Evolutionary conservation across 352 stramenopile species (phyloP).

Genomic region (Phytophthora nicotianae): DNA sequence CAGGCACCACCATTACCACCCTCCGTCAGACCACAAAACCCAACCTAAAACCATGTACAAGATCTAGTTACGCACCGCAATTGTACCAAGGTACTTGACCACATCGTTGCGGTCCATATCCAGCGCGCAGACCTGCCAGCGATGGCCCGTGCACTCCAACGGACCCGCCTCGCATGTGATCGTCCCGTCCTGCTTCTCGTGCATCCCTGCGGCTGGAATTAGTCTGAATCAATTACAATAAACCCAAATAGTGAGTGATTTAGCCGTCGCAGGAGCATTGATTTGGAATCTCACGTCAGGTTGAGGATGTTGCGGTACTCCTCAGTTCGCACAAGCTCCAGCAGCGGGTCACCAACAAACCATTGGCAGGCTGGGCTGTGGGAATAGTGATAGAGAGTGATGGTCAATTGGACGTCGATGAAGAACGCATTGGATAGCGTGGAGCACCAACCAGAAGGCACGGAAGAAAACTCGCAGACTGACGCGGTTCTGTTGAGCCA

Average conservation of each 20-base stretch:
- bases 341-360: conserved; percentile 73
- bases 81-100: conserved; percentile 73
- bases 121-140: conserved; percentile 73
- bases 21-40: not conserved
- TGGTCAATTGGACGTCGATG: conserved; percentile 5
- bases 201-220: conserved; percentile 75
- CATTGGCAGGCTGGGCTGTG: conserved; percentile 79
- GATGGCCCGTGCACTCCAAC: conserved; percentile 78
- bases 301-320: conserved; percentile 77
- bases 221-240: conserved; percentile 41
- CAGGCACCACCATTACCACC: not conserved
- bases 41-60: not conserved
- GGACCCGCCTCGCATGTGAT: conserved; percentile 68
- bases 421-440: not conserved
- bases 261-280: not conserved
- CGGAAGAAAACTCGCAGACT: conserved; percentile 73
- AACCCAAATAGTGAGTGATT: conserved; percentile 5
- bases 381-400: conserved; percentile 1
- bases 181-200: conserved; percentile 52
- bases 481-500: conserved; percentile 52
- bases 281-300: conserved; percentile 45
- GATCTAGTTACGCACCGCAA: conserved; percentile 60
- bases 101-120: conserved; percentile 76
- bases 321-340: conserved; percentile 71
- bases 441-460: conserved; percentile 67